Evolutionary conservation across 306 rosid genomes (phyloP), one percentile per base, ranked within the genome.

Genomic region (Dryas drummondii): DNA sequence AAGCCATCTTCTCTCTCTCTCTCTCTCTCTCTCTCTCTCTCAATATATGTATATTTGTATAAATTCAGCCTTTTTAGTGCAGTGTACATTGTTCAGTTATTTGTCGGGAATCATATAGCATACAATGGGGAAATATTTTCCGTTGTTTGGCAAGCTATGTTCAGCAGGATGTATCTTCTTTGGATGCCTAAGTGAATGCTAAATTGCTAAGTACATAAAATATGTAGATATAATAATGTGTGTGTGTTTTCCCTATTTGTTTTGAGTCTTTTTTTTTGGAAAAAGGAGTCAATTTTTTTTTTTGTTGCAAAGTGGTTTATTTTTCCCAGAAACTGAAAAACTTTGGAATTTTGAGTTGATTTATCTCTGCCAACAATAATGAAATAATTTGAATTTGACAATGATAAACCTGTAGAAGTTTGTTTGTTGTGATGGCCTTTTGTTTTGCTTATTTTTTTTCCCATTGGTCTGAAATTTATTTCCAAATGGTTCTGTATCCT

Each of bases 401-500:
- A 5, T 68, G 72, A 14, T 15, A 68, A 27, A 26, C 13, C 46
- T 49, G 5, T 51, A 4, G 42, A 46, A 7, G 41, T 15, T 37
- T 48, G 10, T 27, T 11, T 14, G 14, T 42, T 64, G 9, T 45
- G 47, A 41, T 61, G 10, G 9, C 12, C 9, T 32, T 53, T 5
- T 78, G 61, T 6, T 58, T 59, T 56, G 32, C 56, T 26, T 3
- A 9, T n/a, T 17, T 12, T 41, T 14, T 1, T 41, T 66, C 41
- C 58, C 26, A 2, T 16, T 4, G 8, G 40, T 12, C 26, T 6
- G 17, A 5, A 41, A n/a, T n/a, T 4, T 15, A 26, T 45, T 58
- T 72, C 19, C 57, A 62, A 73, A 60, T 44, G 13, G 42, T 59
- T 66, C 9, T 56, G 58, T 60, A 65, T 79, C 60, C 13, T 85